Evolutionary conservation across 1,139 yeast genomes (phyloP).

Genomic region (Yamadazyma trypodendri): DNA sequence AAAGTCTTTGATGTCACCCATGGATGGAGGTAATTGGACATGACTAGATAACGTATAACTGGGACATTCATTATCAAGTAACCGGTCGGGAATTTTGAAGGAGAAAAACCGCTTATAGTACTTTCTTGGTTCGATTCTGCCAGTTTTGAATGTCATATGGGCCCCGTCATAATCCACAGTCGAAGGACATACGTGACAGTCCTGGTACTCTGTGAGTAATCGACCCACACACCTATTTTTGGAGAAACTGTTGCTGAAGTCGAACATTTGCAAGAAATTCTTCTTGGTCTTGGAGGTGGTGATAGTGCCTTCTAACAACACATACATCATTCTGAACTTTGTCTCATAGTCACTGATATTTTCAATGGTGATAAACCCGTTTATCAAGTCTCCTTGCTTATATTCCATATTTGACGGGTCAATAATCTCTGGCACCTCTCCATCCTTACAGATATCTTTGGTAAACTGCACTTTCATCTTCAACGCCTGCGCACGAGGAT

Average conservation of each 20-base stretch:
- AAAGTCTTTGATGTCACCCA: slow-evolving; percentile 31
- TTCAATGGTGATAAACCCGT: slow-evolving; percentile 35
- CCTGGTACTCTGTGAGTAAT: slow-evolving; percentile 25
- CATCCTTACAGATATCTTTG: slow-evolving; percentile 32
- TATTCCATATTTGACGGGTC: slow-evolving; percentile 38
- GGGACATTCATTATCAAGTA: slow-evolving; percentile 40
- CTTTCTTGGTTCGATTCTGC: slow-evolving; percentile 2
- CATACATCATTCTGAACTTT: slow-evolving; percentile 43
- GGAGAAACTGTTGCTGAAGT: slow-evolving; percentile 41
- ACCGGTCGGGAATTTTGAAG: slow-evolving; percentile 38
- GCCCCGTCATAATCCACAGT: slow-evolving; percentile 24
- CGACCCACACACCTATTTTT: slow-evolving; percentile 28
- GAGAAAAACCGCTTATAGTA: slow-evolving; percentile 43
- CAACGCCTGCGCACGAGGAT: slow-evolving; percentile 26
- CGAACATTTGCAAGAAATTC: slow-evolving; percentile 44
- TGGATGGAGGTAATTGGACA: slow-evolving; percentile 38
- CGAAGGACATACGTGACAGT: slow-evolving; percentile 17
- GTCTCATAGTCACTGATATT: slow-evolving; percentile 27
- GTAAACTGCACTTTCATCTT: slow-evolving; percentile 34
- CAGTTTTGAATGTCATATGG: slow-evolving; percentile 22
- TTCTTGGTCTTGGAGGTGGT: slow-evolving; percentile 16
- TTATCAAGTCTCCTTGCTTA: slow-evolving; percentile 40
- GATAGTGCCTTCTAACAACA: slow-evolving; percentile 40
- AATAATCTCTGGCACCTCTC: slow-evolving; percentile 27
- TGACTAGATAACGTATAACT: slow-evolving; percentile 32